These are phyloP conservation scores for Elaeagnus macrophylla DNA, from an alignment of 306 rosid species.

Conservation along the genomic window DNA sequence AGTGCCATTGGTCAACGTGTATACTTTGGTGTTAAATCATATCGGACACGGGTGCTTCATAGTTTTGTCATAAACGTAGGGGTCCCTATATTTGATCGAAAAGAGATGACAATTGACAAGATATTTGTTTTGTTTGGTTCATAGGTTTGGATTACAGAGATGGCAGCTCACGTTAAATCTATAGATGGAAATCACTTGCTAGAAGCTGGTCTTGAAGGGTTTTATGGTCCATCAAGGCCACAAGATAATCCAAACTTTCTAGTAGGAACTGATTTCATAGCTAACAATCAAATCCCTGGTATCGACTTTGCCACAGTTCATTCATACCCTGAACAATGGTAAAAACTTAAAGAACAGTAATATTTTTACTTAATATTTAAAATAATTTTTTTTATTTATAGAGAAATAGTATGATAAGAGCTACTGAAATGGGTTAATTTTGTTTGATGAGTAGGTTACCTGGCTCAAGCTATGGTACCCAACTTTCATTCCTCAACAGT, in stretches of 20 bases:
- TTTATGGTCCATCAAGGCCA: constrained; percentile 55
- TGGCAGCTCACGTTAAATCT: constrained; percentile 84
- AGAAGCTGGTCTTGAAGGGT: constrained; percentile 84
- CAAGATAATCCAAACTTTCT: constrained; percentile 46
- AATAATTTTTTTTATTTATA: too few species aligned
- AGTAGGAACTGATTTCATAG: constrained; percentile 80
- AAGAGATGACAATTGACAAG: too few species aligned
- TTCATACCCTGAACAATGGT: constrained; percentile 91
- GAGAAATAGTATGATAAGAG: too few species aligned
- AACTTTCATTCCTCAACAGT: constrained; percentile 43
- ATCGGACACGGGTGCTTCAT: too few species aligned
- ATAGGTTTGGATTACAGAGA: constrained; percentile 84
- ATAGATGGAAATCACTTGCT: constrained; percentile 79
- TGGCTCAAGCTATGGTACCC: constrained; percentile 45
- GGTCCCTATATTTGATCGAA: too few species aligned
- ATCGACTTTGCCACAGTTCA: constrained; percentile 82
- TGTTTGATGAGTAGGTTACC: constrained; percentile 42
- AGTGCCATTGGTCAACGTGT: too few species aligned
- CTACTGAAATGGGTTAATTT: not conserved
- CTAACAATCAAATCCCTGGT: constrained; percentile 73
- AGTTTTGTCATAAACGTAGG: too few species aligned
- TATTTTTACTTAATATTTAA: too few species aligned
- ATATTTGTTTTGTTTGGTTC: not conserved
- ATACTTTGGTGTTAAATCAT: too few species aligned
- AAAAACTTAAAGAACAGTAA: not conserved